phyloP scores from a whole-genome alignment of 257 asterid species.

The Nicotiana undulata region DNA sequence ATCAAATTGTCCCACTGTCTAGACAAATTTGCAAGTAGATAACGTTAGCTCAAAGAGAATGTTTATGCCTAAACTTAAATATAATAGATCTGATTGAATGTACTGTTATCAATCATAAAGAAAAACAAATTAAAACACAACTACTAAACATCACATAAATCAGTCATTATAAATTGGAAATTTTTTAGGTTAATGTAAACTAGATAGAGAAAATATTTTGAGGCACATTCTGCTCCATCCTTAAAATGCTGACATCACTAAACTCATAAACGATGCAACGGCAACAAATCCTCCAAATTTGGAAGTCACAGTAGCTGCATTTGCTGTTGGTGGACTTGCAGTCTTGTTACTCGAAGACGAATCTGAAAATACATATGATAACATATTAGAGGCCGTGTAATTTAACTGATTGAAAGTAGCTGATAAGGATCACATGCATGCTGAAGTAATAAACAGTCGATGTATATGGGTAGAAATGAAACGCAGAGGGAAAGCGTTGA shows the following conservation, averaged over 20 bases:
- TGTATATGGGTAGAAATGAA: too few species aligned
- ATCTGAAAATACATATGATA: not conserved
- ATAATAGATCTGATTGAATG: not conserved
- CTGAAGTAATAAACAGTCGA: too few species aligned
- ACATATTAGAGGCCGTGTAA: not conserved
- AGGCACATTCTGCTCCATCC: not conserved
- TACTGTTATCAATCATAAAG: not conserved
- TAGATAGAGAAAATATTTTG: not conserved
- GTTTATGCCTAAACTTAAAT: too few species aligned
- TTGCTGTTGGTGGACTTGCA: not conserved
- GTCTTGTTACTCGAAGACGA: not conserved
- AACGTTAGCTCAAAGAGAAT: too few species aligned
- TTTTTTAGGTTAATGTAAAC: not conserved
- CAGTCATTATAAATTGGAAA: too few species aligned
- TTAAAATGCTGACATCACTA: not conserved
- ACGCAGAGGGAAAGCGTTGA: not conserved
- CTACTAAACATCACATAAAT: not conserved
- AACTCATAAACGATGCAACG: slow-evolving; percentile 7
- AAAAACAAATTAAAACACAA: not conserved
- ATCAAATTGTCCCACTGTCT: too few species aligned
- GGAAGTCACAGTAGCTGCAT: not conserved
- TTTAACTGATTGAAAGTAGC: not conserved
- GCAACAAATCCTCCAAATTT: slow-evolving; percentile 2
- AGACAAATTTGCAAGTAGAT: too few species aligned
- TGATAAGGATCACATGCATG: too few species aligned